Evolutionary conservation across 306 rosid genomes (phyloP).

Genomic region (Mimosa pudica): DNA sequence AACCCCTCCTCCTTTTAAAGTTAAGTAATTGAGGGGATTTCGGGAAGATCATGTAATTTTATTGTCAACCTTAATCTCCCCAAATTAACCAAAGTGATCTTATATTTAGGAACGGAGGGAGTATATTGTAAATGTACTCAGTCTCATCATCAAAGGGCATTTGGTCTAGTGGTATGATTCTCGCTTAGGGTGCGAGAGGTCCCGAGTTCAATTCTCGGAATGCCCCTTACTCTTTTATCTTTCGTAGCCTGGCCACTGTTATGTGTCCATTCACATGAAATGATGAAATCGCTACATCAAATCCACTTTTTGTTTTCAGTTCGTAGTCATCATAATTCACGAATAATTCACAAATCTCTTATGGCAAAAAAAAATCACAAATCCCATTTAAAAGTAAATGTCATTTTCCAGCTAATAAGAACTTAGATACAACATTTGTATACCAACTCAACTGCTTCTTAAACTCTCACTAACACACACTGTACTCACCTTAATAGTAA

Average conservation of each 20-base stretch:
- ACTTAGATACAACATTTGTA: constrained; percentile 25
- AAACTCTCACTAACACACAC: constrained; percentile 5
- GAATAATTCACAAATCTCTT: not conserved
- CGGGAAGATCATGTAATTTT: too few species aligned
- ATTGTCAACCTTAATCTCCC: too few species aligned
- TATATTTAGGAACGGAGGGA: too few species aligned
- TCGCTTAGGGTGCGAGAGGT: constrained; percentile 79
- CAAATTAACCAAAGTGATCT: too few species aligned
- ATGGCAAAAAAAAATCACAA: not conserved
- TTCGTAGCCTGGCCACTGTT: too few species aligned
- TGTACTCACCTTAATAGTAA: constrained; percentile 22
- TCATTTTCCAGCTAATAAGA: constrained; percentile 12
- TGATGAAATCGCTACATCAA: too few species aligned
- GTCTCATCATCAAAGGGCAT: constrained; percentile 36
- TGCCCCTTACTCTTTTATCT: too few species aligned
- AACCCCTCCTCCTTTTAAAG: too few species aligned
- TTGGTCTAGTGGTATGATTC: constrained; percentile 74
- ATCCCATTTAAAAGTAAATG: constrained; percentile 17
- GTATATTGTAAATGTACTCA: too few species aligned
- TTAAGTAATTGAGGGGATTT: too few species aligned
- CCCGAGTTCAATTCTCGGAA: constrained; percentile 58
- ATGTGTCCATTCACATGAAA: constrained; percentile 25
- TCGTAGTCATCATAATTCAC: constrained; percentile 2
- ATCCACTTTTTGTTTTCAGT: too few species aligned
- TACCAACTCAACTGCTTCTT: constrained; percentile 33